phyloP scores from a whole-genome alignment of 2,329 filamentous ascomycete species.

The Cladosporium sp. region DNA sequence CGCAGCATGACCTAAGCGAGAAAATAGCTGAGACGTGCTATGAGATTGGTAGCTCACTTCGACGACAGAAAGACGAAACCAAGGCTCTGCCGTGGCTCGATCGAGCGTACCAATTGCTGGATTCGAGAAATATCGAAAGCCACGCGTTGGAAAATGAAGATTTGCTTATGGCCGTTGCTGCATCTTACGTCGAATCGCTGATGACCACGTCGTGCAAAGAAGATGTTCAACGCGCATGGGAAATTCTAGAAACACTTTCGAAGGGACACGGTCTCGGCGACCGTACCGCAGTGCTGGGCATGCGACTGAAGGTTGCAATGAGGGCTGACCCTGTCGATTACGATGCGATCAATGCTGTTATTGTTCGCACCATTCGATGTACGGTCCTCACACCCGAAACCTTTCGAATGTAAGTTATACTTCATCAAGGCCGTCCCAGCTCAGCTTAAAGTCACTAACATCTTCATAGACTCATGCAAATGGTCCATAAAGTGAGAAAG shows the following conservation, averaged over 20 bases:
- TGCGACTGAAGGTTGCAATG: conserved; percentile 64
- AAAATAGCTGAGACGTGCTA: conserved; percentile 62
- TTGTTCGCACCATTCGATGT: conserved; percentile 56
- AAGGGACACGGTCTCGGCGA: conserved; percentile 56
- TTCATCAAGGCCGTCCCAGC: not conserved
- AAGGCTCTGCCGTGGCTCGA: conserved; percentile 67
- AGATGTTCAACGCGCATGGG: conserved; percentile 46
- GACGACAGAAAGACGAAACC: conserved; percentile 46
- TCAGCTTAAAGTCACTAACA: not conserved
- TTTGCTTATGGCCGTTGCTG: conserved; percentile 59
- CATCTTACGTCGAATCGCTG: conserved; percentile 36
- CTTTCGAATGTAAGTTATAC: conserved; percentile 48
- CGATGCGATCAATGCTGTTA: conserved; percentile 41
- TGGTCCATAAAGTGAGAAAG: conserved; percentile 58
- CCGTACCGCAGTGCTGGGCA: conserved; percentile 54
- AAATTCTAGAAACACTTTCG: conserved; percentile 56
- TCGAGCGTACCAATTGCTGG: conserved; percentile 57
- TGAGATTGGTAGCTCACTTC: conserved; percentile 61
- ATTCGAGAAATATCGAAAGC: conserved; percentile 37
- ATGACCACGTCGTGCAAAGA: conserved; percentile 38
- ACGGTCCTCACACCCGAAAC: conserved; percentile 56
- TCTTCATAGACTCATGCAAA: conserved; percentile 50
- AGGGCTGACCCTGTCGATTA: conserved; percentile 31
- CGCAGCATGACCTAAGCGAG: conserved; percentile 50
- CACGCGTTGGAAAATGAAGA: conserved; percentile 55